Evolutionary conservation across 2,329 filamentous ascomycete species (phyloP).

Genomic region (Trichophyton simii): DNA sequence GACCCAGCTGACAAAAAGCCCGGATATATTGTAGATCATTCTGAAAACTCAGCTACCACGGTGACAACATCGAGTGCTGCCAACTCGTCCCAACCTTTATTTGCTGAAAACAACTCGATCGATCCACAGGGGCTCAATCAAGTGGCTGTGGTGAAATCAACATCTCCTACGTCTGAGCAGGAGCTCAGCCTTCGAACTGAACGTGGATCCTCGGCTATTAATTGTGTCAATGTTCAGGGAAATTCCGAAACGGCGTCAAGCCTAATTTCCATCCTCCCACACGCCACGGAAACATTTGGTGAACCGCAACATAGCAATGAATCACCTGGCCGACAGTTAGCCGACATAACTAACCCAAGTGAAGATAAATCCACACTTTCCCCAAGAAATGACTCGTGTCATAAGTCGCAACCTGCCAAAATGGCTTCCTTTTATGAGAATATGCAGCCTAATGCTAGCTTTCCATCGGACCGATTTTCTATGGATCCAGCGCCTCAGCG

Average conservation of each 20-base stretch:
- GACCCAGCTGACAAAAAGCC: slow-evolving; percentile 6
- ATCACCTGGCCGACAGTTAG: neutral
- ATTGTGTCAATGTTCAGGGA: neutral
- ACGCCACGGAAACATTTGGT: neutral
- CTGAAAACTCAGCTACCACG: slow-evolving; percentile 6
- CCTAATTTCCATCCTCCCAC: neutral
- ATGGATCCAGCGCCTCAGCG: neutral
- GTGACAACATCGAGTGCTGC: neutral
- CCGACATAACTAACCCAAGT: neutral
- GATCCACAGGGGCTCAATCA: neutral
- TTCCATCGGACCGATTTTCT: neutral
- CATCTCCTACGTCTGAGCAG: neutral
- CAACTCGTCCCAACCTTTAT: neutral
- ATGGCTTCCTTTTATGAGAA: neutral
- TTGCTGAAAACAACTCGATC: neutral
- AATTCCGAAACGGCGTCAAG: neutral
- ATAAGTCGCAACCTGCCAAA: neutral
- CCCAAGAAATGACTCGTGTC: neutral
- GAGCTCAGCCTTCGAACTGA: neutral
- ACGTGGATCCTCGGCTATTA: neutral
- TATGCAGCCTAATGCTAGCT: neutral
- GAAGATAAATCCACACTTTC: neutral
- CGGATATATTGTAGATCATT: slow-evolving; percentile 13
- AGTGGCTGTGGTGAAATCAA: neutral
- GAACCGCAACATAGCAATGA: neutral